Conservation (phyloP, 257 asterid species). For the Forsythia viridissima region DNA sequence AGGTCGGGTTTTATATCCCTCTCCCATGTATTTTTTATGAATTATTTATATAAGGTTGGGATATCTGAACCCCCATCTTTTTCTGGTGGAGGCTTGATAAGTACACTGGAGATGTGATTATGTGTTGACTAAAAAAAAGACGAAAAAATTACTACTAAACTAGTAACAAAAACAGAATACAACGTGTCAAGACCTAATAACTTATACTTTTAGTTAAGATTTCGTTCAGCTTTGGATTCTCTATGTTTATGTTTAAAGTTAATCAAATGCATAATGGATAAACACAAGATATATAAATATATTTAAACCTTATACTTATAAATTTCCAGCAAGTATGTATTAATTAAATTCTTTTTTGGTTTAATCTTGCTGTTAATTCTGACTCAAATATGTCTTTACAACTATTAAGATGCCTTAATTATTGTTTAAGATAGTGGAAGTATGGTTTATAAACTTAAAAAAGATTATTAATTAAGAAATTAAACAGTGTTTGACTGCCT, state of each 20-base stretch:
- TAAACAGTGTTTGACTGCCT: slow-evolving; percentile 41
- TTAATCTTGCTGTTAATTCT: slow-evolving; percentile 13
- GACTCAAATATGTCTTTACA: slow-evolving; percentile 41
- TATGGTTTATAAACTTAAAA: slow-evolving; percentile 10
- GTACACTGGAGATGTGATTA: too few species aligned
- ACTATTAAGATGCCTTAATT: slow-evolving; percentile 37
- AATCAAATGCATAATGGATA: slow-evolving; percentile 17
- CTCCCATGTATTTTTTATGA: too few species aligned
- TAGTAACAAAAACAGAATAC: background rate
- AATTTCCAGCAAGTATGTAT: slow-evolving; percentile 5
- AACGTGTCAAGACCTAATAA: background rate
- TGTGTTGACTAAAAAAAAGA: too few species aligned
- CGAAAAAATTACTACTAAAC: too few species aligned
- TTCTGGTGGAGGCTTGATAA: too few species aligned
- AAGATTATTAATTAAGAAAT: slow-evolving; percentile 33
- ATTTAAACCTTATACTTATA: background rate
- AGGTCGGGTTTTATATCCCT: too few species aligned
- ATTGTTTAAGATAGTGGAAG: slow-evolving; percentile 26
- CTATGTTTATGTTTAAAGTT: background rate
- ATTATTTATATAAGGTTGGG: too few species aligned
- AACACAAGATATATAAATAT: background rate
- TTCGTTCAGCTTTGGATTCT: background rate
- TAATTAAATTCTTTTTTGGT: background rate
- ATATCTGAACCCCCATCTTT: too few species aligned
- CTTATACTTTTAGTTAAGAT: background rate